phyloP scores from a whole-genome alignment of 2,329 filamentous ascomycete genomes.

The Neonectria neomacrospora region DNA sequence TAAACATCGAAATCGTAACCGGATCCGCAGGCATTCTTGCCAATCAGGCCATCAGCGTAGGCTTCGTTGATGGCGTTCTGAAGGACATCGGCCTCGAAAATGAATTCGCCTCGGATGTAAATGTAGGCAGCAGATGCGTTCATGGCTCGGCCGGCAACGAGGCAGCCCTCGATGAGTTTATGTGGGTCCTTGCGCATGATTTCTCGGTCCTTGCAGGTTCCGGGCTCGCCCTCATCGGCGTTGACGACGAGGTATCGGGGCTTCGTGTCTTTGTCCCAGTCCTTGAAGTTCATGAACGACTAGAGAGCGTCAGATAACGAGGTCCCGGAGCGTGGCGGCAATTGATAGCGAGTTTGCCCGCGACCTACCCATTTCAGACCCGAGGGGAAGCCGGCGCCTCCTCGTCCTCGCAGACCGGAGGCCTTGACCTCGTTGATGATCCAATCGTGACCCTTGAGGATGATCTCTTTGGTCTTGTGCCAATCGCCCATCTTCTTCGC shows the following conservation, averaged over 20 bases:
- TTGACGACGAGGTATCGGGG: slow-evolving; percentile 98
- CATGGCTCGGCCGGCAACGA: slow-evolving; percentile 97
- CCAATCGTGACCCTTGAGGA: slow-evolving; percentile 98
- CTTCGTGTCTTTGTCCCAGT: slow-evolving; percentile 97
- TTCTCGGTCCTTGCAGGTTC: slow-evolving; percentile 99
- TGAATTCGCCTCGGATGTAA: slow-evolving; percentile 98
- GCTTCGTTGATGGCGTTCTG: slow-evolving; percentile 98
- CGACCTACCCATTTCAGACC: slow-evolving; percentile 97
- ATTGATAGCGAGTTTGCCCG: slow-evolving; percentile 20
- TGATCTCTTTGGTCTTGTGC: slow-evolving; percentile 99
- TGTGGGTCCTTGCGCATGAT: slow-evolving; percentile 99
- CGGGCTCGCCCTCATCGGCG: slow-evolving; percentile 97
- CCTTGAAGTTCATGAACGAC: slow-evolving; percentile 99
- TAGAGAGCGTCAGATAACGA: slow-evolving; percentile 51
- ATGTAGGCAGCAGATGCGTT: slow-evolving; percentile 99
- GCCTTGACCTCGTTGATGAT: slow-evolving; percentile 98
- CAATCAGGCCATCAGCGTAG: slow-evolving; percentile 92
- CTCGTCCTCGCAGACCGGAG: slow-evolving; percentile 93
- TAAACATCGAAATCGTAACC: slow-evolving; percentile 99
- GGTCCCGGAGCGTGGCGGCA: slow-evolving; percentile 36
- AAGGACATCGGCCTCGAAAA: slow-evolving; percentile 92
- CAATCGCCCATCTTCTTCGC: slow-evolving; percentile 99
- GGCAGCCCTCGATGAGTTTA: slow-evolving; percentile 97
- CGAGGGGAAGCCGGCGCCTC: slow-evolving; percentile 97
- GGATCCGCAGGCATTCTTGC: slow-evolving; percentile 96